Evolutionary conservation across 2,329 filamentous ascomycete species (phyloP).

Genomic region (Akanthomyces uredinophilus): DNA sequence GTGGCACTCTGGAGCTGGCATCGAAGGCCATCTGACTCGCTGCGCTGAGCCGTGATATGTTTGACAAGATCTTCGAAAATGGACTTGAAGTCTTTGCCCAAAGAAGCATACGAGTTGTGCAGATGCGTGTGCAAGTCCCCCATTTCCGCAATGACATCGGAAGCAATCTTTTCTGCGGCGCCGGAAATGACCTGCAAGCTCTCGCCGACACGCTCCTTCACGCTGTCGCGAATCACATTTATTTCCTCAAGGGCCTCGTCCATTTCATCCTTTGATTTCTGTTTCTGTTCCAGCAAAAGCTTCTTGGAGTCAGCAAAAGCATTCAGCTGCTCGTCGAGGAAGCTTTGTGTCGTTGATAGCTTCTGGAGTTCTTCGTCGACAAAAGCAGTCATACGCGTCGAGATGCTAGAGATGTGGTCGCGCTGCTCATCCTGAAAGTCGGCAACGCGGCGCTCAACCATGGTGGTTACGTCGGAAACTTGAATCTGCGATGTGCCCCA

Average conservation of each 20-base stretch:
- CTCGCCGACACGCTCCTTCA: constrained; percentile 80
- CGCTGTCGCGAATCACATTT: constrained; percentile 78
- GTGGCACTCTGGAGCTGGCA: constrained; percentile 68
- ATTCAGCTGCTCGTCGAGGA: constrained; percentile 64
- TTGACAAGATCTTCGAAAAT: constrained; percentile 77
- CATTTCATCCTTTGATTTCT: constrained; percentile 74
- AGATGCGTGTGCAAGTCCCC: constrained; percentile 79
- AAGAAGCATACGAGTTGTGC: constrained; percentile 74
- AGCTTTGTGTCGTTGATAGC: constrained; percentile 62
- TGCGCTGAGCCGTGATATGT: constrained; percentile 70
- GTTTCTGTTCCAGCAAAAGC: constrained; percentile 62
- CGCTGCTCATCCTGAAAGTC: constrained; percentile 70
- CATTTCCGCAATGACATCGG: constrained; percentile 82
- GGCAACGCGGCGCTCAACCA: constrained; percentile 71
- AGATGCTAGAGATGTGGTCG: constrained; percentile 61
- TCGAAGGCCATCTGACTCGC: constrained; percentile 68
- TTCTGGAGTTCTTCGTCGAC: constrained; percentile 69
- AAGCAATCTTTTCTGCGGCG: constrained; percentile 82
- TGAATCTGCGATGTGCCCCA: constrained; percentile 75
- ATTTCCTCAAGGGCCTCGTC: constrained; percentile 90
- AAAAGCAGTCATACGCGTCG: constrained; percentile 69
- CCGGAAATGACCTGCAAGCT: constrained; percentile 77
- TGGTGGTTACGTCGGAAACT: constrained; percentile 68
- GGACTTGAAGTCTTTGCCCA: constrained; percentile 80
- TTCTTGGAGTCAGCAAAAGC: constrained; percentile 63